Evolutionary conservation across 441 rosid genomes (phyloP).

Genomic region (Euphorbia corollata): DNA sequence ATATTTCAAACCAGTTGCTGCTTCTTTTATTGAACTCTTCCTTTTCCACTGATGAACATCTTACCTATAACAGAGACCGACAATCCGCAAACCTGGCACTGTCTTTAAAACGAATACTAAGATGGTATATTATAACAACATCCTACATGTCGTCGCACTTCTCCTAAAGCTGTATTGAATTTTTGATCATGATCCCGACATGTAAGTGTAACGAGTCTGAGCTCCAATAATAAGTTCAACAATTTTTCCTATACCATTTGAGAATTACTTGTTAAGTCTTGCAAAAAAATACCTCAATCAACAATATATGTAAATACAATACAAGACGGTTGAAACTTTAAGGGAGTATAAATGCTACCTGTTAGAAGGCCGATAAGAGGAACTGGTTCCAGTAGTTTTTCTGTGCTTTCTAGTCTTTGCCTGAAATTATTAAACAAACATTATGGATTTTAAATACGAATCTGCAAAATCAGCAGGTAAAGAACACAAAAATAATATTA

Average conservation of each 20-base stretch:
- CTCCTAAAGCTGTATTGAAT: background rate
- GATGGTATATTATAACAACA: background rate
- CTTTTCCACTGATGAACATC: background rate
- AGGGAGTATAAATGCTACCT: slow-evolving; percentile 33
- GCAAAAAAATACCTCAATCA: background rate
- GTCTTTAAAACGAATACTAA: background rate
- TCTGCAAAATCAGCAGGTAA: slow-evolving; percentile 1
- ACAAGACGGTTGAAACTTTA: background rate
- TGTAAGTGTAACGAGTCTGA: too few species aligned
- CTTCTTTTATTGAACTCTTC: background rate
- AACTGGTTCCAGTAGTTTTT: slow-evolving; percentile 55
- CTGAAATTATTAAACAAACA: slow-evolving; percentile 33
- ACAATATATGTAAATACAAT: background rate
- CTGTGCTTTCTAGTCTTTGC: slow-evolving; percentile 66
- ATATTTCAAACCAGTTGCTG: background rate
- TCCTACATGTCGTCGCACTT: background rate
- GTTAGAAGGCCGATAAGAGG: slow-evolving; percentile 67
- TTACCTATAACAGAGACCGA: background rate
- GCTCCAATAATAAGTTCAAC: slow-evolving; percentile 76
- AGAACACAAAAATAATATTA: background rate
- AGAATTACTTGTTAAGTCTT: background rate
- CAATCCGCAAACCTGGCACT: background rate
- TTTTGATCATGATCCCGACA: too few species aligned
- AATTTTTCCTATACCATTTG: slow-evolving; percentile 52
- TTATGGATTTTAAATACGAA: slow-evolving; percentile 2